Conservation (phyloP, 768 basidiomycete species). For the Tulasnella sp. region DNA sequence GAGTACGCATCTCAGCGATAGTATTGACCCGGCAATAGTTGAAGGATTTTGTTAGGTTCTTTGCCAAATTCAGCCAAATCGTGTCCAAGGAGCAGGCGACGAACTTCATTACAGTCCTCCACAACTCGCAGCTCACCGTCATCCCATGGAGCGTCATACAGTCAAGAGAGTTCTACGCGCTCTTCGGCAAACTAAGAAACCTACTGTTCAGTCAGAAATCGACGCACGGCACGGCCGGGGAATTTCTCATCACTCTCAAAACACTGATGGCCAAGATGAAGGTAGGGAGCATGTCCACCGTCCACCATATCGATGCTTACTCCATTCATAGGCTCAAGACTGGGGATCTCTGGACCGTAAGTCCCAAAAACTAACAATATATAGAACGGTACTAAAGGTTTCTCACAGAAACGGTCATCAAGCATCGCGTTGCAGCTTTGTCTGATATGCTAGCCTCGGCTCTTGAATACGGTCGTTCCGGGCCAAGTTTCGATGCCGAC, state of each 20-base stretch:
- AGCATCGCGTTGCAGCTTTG: constrained; percentile 24
- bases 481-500: constrained; percentile 35
- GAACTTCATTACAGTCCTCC: constrained; percentile 52
- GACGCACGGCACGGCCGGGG: constrained; percentile 40
- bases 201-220: constrained; percentile 37
- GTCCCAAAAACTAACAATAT: constrained; percentile 18
- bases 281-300: constrained; percentile 24
- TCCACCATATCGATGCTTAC: neutral
- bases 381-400: constrained; percentile 30
- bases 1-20: constrained; percentile 32
- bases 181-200: constrained; percentile 40
- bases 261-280: constrained; percentile 58
- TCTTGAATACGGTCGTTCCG: constrained; percentile 36
- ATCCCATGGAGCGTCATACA: constrained; percentile 61
- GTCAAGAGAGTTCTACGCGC: constrained; percentile 44
- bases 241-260: constrained; percentile 47
- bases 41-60: constrained; percentile 31
- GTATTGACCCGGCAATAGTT: neutral
- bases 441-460: constrained; percentile 34
- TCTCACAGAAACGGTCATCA: constrained; percentile 24
- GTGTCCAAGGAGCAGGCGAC: constrained; percentile 48
- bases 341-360: constrained; percentile 54
- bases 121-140: constrained; percentile 42
- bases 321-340: constrained; percentile 24
- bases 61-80: constrained; percentile 47